A percentile compares a stretch with the other conserved stretches of the same genome.
phyloP scores from a whole-genome alignment of 2,329 filamentous ascomycete species.

The Talaromyces piceae region DNA sequence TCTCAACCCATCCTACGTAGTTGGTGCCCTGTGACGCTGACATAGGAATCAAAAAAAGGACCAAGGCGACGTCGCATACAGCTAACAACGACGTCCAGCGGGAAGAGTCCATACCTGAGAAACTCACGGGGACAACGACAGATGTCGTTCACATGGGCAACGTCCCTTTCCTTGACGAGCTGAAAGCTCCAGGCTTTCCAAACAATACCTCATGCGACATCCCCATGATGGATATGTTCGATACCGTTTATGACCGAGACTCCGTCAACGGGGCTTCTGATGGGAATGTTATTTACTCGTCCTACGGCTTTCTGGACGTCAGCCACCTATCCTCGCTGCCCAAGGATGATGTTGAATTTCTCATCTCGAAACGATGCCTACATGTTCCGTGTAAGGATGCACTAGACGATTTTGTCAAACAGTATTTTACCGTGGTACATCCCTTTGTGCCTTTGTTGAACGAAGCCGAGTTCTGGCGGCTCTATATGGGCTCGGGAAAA shows the following conservation, averaged over 20 bases:
- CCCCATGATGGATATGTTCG: not conserved
- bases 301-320: conserved; percentile 17
- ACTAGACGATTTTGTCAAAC: conserved; percentile 42
- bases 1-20: too few species aligned
- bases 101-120: not conserved
- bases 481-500: not conserved
- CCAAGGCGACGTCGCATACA: not conserved
- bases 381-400: conserved; percentile 36
- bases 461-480: conserved; percentile 42
- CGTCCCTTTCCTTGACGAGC: not conserved
- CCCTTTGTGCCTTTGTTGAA: conserved; percentile 24
- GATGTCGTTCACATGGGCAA: not conserved
- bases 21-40: not conserved
- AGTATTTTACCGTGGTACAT: conserved; percentile 26
- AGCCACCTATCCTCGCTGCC: conserved; percentile 14
- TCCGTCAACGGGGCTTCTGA: not conserved
- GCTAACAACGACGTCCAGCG: not conserved
- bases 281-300: not conserved
- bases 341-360: conserved; percentile 42
- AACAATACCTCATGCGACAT: not conserved
- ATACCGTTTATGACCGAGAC: not conserved
- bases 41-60: not conserved
- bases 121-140: not conserved
- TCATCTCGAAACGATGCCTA: conserved; percentile 42
- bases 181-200: not conserved